Evolutionary conservation across 345 rosid genomes (phyloP).

Genomic region (Camelina laxa): DNA sequence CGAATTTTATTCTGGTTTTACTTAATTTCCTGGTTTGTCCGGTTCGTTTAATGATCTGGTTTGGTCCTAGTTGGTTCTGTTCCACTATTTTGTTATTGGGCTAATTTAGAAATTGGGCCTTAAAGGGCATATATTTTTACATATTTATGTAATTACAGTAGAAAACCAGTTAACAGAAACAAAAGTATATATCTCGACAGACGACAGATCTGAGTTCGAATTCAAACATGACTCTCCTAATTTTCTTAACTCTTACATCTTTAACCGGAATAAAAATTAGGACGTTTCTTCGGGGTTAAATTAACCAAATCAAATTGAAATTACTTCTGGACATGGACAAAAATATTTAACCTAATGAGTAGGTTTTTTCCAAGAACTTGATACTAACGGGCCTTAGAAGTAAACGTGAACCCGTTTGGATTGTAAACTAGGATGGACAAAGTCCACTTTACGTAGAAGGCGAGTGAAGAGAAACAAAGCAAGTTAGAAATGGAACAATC

Average conservation of each 20-base stretch:
- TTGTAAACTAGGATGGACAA: background rate
- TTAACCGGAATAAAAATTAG: too few species aligned
- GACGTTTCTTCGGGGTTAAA: too few species aligned
- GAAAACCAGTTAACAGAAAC: too few species aligned
- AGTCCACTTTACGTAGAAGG: background rate
- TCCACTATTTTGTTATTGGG: background rate
- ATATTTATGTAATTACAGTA: too few species aligned
- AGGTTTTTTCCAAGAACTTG: background rate
- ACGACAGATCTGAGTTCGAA: background rate
- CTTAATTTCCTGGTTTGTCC: background rate
- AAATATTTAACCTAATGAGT: too few species aligned
- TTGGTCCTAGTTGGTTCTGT: background rate
- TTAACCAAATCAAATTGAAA: too few species aligned
- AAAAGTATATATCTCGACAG: too few species aligned
- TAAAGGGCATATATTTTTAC: background rate
- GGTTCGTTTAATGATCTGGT: background rate
- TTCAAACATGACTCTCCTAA: background rate
- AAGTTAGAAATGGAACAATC: background rate
- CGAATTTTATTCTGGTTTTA: background rate
- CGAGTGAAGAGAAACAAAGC: background rate
- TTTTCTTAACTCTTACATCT: too few species aligned
- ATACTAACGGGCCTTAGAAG: conserved; percentile 1
- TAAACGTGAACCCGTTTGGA: background rate
- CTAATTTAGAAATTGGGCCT: background rate
- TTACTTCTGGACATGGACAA: too few species aligned